Evolutionary conservation across 805 yeast genomes (phyloP).

Genomic region (Kodamaea neixiangensis): DNA sequence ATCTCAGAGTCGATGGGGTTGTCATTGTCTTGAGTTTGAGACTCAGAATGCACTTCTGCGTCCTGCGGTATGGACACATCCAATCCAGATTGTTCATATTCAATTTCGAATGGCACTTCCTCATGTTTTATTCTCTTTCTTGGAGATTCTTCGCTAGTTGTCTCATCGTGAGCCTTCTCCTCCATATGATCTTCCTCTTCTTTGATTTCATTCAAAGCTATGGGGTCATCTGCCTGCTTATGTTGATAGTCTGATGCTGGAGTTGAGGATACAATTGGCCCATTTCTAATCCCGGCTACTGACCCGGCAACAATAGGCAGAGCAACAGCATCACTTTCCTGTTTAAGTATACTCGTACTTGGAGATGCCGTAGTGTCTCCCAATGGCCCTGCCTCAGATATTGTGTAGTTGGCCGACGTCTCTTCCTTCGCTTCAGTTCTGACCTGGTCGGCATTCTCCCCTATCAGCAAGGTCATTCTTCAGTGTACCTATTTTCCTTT

Average conservation of each 20-base stretch:
- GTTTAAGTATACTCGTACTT: background rate
- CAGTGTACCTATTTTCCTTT: background rate
- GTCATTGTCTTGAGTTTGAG: background rate
- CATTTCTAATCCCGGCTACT: background rate
- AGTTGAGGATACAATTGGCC: conserved; percentile 2
- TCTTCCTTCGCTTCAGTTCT: background rate
- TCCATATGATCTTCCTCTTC: background rate
- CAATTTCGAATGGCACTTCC: background rate
- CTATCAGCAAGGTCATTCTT: conserved; percentile 1
- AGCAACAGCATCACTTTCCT: background rate
- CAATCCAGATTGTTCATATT: background rate
- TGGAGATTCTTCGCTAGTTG: background rate
- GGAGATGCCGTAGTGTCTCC: conserved; percentile 6
- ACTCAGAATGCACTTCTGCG: background rate
- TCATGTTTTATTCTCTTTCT: background rate
- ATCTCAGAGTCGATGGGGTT: conserved; percentile 1
- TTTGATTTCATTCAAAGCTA: conserved; percentile 1
- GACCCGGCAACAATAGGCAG: background rate
- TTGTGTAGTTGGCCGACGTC: background rate
- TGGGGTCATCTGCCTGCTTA: background rate
- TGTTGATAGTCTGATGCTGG: conserved; percentile 4
- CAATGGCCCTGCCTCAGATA: background rate
- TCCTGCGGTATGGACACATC: background rate
- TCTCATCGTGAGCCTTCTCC: background rate
- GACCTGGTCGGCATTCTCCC: background rate